These are phyloP conservation scores for Adansonia rubrostipa DNA, from an alignment of 441 rosid species.

Conservation along the genomic window DNA sequence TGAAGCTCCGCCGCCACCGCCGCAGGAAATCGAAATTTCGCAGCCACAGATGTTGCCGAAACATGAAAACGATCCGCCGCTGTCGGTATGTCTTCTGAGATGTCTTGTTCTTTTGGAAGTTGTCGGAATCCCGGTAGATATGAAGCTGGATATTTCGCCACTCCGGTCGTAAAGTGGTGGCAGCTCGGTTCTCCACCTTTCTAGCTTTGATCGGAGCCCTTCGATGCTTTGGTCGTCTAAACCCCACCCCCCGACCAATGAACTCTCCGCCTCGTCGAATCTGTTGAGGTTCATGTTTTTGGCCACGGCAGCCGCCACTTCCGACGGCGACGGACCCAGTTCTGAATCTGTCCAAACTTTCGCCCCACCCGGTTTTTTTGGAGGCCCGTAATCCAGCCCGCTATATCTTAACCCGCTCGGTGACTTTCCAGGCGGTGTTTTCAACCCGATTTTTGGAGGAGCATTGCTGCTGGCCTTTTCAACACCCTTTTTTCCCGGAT, in stretches of 20 bases:
- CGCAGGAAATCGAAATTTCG: conserved; percentile 73
- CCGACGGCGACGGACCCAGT: conserved; percentile 84
- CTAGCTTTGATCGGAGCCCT: conserved; percentile 76
- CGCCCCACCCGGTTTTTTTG: conserved; percentile 28
- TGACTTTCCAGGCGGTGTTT: neutral
- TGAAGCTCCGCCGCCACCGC: conserved; percentile 51
- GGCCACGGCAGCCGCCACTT: conserved; percentile 61
- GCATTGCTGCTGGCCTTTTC: too few relatives aligned
- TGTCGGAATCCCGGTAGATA: conserved; percentile 19
- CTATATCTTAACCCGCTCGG: conserved; percentile 15
- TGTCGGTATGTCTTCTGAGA: conserved; percentile 2
- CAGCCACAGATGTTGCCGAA: conserved; percentile 71
- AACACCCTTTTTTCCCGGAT: neutral
- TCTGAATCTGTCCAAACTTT: conserved; percentile 59
- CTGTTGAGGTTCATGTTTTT: conserved; percentile 33
- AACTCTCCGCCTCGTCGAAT: conserved; percentile 50
- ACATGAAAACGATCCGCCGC: conserved; percentile 64
- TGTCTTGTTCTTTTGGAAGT: conserved; percentile 3
- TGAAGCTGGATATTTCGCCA: conserved; percentile 40
- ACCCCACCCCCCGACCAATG: conserved; percentile 55
- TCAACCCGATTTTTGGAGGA: neutral
- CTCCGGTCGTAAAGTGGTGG: conserved; percentile 59
- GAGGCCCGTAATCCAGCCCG: conserved; percentile 31
- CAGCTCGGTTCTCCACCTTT: conserved; percentile 73
- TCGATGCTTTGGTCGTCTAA: conserved; percentile 62